Base-by-base conservation (phyloP, 352 stramenopile species). In the Globisporangium nodosum region DNA sequence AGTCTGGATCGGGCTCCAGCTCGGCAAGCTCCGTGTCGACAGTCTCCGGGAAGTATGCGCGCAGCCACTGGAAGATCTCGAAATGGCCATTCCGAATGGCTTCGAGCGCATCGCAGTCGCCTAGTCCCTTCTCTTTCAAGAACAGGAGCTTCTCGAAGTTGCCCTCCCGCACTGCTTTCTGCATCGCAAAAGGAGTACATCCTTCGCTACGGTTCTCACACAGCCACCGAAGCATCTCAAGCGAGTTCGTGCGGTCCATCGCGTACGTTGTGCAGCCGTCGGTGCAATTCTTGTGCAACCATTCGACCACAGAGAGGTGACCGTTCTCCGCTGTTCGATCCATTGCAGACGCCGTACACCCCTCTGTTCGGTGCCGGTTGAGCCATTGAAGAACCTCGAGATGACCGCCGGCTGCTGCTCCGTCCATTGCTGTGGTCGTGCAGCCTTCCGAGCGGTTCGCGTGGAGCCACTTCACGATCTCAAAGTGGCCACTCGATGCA, bases 381-480 rank as follows among this genome's bases (percentile, higher is more conserved):
- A 56, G 35, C 42, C 42, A 39, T 18, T 47, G 3, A 3, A 52
- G 20, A 0, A 37, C 37, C 48, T 33, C 48, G 20, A 52, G 9
- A 5, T 37, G 12, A 9, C 47, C 47, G 11, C 3, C 1, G 0
- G 24, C 11, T 18, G 47, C 47, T n/a, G 47, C 47, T 20, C 15
- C 8, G 9, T 40, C 27, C 48, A 52, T 52, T 4, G 48, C 48
- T 0, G 8, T 0, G 1, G 48, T 52, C 27, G 48, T 52, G 12
- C 57, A 63, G 49, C 57, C 57, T 27, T 63, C 57, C 0, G 11
- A 13, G 3, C 57, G 49, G 35, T 63, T 35, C 0, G 15, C 18
- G 20, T 58, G 49, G 3, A 63, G 42, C 57, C 57, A 63, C 42
- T 57, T 7, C 5, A 56, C 35, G 9, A 56, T 5, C 4, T 33